Conservation (phyloP, 495 filamentous ascomycete genomes). For the Viridothelium virens region DNA sequence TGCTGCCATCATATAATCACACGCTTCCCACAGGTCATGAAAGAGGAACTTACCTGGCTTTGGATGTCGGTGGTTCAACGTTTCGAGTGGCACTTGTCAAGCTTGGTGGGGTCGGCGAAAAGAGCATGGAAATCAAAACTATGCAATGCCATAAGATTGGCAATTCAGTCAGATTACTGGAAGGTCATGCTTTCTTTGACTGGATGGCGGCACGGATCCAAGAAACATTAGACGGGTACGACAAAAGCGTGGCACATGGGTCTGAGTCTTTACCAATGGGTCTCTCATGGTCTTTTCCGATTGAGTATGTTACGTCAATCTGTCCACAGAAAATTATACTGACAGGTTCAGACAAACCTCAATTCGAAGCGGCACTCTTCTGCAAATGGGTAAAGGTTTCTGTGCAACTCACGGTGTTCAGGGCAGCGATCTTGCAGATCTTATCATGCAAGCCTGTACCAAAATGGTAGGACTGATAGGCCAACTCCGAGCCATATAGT, state of each 20-base stretch:
- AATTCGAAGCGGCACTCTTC: conserved; percentile 47
- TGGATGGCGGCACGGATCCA: conserved; percentile 57
- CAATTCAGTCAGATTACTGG: conserved; percentile 44
- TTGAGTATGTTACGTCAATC: conserved; percentile 43
- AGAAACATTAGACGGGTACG: conserved; percentile 42
- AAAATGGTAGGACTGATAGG: conserved; percentile 32
- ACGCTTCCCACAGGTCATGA: conserved; percentile 54
- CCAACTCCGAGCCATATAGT: not conserved
- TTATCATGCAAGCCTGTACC: conserved; percentile 52
- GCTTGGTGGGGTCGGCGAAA: conserved; percentile 39
- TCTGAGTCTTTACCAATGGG: conserved; percentile 47
- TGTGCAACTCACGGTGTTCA: conserved; percentile 49
- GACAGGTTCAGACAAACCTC: conserved; percentile 44
- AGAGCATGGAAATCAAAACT: conserved; percentile 45
- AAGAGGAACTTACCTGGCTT: conserved; percentile 51
- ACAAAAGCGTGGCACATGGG: conserved; percentile 25
- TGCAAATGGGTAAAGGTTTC: conserved; percentile 64
- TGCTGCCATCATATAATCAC: conserved; percentile 61
- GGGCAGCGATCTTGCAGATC: conserved; percentile 51
- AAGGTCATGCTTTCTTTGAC: conserved; percentile 55
- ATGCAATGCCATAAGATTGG: conserved; percentile 49
- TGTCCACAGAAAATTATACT: not conserved
- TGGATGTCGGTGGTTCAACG: conserved; percentile 63
- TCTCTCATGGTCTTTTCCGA: conserved; percentile 61
- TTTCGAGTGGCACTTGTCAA: conserved; percentile 57